Base-by-base conservation (phyloP, 345 rosid species). In the Arabis alpina region DNA sequence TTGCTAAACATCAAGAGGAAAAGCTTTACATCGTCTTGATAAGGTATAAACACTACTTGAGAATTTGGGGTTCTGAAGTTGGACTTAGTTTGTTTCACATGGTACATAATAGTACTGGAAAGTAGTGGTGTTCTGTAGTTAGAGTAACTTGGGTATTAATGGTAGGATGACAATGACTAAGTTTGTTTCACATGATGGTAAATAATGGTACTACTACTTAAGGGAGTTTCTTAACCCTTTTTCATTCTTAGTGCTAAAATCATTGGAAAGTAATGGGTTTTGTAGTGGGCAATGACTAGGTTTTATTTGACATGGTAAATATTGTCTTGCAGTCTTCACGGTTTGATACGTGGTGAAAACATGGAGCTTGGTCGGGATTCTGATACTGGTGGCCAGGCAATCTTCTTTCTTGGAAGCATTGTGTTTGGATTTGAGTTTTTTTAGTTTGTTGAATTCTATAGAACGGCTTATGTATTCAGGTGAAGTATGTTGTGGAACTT, bases 291-390 rank as follows among this genome's bases (percentile, higher is more conserved):
- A 27, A 27, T 27, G 3, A 27, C 30, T 27, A 27, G 2, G 30
- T 4, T 51, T 63, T 5, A 66, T 58, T 43, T 43, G 37, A 62
- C 12, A 45, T 40, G 48, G 40, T 66, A n/a, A 12, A 24, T 9
- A 61, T 32, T 59, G 59, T 76, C 32, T 36, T 85, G 82, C 86
- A 87, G 96, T 72, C 88, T 89, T 78, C 93, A 89, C 76, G 96
- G 96, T 55, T 75, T 89, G 69, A 80, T 89, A 74, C 88, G 93
- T 10, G 91, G 96, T 43, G 93, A 82, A 75, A 87, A 86, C 75
- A 89, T 87, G 96, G 93, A 89, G 85, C 85, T 89, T 69, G 96
- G 96, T 57, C 86, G 93, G 24, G 96, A 86, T 76, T 89, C 93
- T 53, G 96, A 89, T 77, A 89, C 96, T 9, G 96, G 96, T 58